Base-by-base conservation (phyloP, 257 asterid genomes). In the Anisodus tanguticus region DNA sequence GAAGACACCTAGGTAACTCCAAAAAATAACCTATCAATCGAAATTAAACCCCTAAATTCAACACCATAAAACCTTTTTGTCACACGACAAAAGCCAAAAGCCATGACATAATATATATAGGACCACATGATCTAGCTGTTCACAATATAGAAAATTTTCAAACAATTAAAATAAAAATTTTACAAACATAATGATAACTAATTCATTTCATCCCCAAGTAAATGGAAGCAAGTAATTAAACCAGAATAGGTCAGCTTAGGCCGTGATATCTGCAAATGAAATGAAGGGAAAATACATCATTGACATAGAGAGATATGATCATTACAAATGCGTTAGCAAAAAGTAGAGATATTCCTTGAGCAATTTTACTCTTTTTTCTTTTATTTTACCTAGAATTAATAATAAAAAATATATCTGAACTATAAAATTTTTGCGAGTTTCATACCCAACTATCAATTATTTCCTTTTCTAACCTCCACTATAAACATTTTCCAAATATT, bases 71-170 rank as follows among this genome's bases (percentile, higher is more conserved):
- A 26, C 45, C 47, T 76, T 76, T 76, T 51, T 51, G 62, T 76
- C 63, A 76, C 81, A 76, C 45, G 47, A 76, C 81, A 76, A 31
- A 76, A 26, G 45, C 64, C 63, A 76, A 51, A 76, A 76, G 64
- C 64, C 63, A 76, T 31, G 81, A 26, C 13, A 76, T 26, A 76
- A 76, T 41, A 22, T 26, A 76, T 22, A 76, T 41, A 53, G 15
- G 81, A 76, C 51, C 81, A 76, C 81, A 51, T 76, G 47, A 54
- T 76, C 64, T 76, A 3, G 81, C 63, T 53, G 81, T 53, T 53
- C 81, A 26, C 64, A 76, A 51, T 76, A 76, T 37, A 12, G 26
- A 53, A 76, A 76, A 76, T 51, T 31, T 26, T 76, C 63, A 76
- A 76, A 26, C 47, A 51, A 76, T 74, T 22, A 51, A 76, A 76